Evolutionary conservation across 1,139 yeast genomes (phyloP).

Genomic region (Pichia sp.): DNA sequence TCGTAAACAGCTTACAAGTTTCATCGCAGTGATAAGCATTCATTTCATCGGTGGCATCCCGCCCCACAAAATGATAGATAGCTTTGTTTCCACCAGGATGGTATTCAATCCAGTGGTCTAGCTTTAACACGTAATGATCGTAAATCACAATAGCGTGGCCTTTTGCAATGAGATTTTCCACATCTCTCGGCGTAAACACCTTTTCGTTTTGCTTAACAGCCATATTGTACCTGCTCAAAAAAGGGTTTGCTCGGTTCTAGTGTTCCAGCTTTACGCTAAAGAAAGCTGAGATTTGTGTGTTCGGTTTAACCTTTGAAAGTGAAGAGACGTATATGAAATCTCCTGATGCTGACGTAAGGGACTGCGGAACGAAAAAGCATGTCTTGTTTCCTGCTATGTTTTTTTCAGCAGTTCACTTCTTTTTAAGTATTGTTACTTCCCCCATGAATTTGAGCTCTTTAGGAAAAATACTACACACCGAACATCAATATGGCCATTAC

Average conservation of each 20-base stretch:
- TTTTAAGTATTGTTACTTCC: too few species aligned
- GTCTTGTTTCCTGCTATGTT: too few species aligned
- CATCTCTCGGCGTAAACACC: conserved; percentile 25
- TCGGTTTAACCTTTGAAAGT: too few species aligned
- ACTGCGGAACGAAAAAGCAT: too few species aligned
- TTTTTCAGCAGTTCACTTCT: too few species aligned
- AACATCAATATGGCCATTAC: conserved; percentile 10
- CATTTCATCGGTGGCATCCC: conserved; percentile 91
- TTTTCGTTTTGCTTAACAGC: not conserved
- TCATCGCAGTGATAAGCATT: conserved; percentile 69
- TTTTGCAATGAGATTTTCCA: conserved; percentile 54
- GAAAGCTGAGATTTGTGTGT: too few species aligned
- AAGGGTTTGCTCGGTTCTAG: not conserved
- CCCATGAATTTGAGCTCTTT: too few species aligned
- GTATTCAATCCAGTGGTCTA: conserved; percentile 62
- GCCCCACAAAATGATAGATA: conserved; percentile 75
- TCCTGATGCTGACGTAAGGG: too few species aligned
- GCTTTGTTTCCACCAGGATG: conserved; percentile 94
- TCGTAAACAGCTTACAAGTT: conserved; percentile 46
- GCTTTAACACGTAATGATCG: conserved; percentile 53
- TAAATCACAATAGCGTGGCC: conserved; percentile 73
- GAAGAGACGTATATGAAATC: too few species aligned
- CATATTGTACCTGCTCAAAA: not conserved
- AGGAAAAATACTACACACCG: too few species aligned
- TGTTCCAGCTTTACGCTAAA: too few species aligned